Evolutionary conservation across 495 filamentous ascomycete species (phyloP), one percentile per base, ranked within the genome.

Genomic region (Penicillium crystallinum): DNA sequence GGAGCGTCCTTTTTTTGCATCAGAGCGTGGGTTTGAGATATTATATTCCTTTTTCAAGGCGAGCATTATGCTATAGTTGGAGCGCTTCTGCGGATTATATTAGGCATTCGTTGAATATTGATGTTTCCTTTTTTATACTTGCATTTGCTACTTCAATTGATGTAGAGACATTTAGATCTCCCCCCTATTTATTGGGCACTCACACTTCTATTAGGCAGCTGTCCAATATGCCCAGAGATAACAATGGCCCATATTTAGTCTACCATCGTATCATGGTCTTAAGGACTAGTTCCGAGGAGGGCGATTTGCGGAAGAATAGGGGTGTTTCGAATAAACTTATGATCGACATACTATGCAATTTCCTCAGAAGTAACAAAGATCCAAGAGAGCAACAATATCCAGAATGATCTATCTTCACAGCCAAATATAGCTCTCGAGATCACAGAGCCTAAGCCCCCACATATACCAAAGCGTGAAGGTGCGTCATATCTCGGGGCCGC

Each of bases 401-500:
- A 29, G 25, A 29, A 29, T 8, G 25, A 31, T 31, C 6, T 31
- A 31, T 31, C 29, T 31, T 11, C 29, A 4, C 29, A 9, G 8
- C 11, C 10, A 31, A 31, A 31, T 31, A 31, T 31, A 31, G 29
- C 6, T 10, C 25, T 8, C 4, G 25, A 31, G 2, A 31, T 36
- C 11, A 36, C n/a, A 17, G 2, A 3, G 31, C 31, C 31, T 34
- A 14, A 36, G 12, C 33, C 29, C 10, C 29, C 29, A 31, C 29
- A 31, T 31, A 8, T 11, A 31, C 5, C 29, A 31, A 31, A 31
- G 34, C n/a, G 34, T 15, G 6, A 42, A 40, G 17, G 22, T 58
- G 58, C 64, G 56, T 65, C 59, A 63, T 63, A 55, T 61, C 56
- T 53, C 55, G 58, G 63, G 38, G 38, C 21, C 21, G 23, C 60